These are phyloP conservation scores for Prorocentrum cordatum DNA, from an alignment of 169 alveolate genomes.

Conservation along the genomic window DNA sequence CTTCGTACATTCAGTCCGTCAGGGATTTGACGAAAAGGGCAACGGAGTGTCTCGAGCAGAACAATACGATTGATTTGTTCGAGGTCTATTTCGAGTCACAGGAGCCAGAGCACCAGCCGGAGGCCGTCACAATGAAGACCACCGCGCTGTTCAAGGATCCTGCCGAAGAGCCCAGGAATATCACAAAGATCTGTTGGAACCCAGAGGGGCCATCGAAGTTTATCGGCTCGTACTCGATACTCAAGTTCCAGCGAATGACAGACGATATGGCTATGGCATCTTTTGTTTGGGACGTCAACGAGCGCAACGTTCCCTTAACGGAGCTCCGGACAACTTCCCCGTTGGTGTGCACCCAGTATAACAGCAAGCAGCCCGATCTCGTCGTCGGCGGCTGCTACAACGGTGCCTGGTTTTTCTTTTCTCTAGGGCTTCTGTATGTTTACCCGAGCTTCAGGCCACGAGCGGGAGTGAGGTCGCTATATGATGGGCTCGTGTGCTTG, in stretches of 20 bases:
- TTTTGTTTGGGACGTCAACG: slow-evolving; percentile 84
- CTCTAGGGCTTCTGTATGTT: too few relatives aligned
- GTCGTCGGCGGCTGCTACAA: slow-evolving; percentile 87
- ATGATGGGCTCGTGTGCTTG: too few relatives aligned
- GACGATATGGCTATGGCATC: slow-evolving; percentile 84
- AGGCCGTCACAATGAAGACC: neutral
- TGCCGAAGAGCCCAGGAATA: slow-evolving; percentile 76
- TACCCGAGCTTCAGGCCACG: too few relatives aligned
- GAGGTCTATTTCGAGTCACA: slow-evolving; percentile 82
- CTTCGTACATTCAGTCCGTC: slow-evolving; percentile 79
- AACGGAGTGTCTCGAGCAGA: slow-evolving; percentile 80
- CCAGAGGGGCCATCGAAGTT: slow-evolving; percentile 82
- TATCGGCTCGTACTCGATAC: slow-evolving; percentile 78
- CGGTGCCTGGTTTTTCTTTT: too few relatives aligned
- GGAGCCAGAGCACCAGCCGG: neutral
- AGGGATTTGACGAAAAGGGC: slow-evolving; percentile 79
- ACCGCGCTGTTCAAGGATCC: neutral
- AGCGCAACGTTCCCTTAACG: slow-evolving; percentile 81
- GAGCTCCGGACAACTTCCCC: slow-evolving; percentile 73
- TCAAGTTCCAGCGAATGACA: slow-evolving; percentile 85
- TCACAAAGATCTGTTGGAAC: slow-evolving; percentile 84
- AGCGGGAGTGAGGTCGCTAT: too few relatives aligned
- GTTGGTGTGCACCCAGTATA: slow-evolving; percentile 80
- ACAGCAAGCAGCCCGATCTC: slow-evolving; percentile 81
- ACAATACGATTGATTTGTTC: slow-evolving; percentile 84